Conservation (phyloP, 2,329 filamentous ascomycete genomes). For the Botrytis fragariae region DNA sequence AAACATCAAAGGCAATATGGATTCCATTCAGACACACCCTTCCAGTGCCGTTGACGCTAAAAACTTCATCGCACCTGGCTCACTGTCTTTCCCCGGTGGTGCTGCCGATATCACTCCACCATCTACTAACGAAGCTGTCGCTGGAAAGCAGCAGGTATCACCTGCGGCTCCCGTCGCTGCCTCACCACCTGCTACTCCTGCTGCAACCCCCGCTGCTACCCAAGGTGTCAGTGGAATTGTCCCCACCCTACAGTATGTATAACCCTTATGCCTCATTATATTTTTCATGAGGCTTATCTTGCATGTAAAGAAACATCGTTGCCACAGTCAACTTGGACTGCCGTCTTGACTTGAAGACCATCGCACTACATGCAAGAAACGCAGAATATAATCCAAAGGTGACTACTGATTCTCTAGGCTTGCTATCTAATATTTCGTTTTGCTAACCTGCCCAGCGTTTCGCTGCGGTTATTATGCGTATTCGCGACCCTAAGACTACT, state of each 20-base stretch:
- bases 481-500: slow-evolving; percentile 97
- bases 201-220: slow-evolving; percentile 81
- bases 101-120: slow-evolving; percentile 81
- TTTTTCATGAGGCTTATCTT: slow-evolving; percentile 52
- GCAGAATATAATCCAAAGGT: slow-evolving; percentile 99
- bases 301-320: slow-evolving; percentile 84
- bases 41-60: slow-evolving; percentile 89
- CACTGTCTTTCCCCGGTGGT: slow-evolving; percentile 86
- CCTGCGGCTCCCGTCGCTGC: slow-evolving; percentile 63
- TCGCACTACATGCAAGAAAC: slow-evolving; percentile 95
- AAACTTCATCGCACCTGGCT: slow-evolving; percentile 89
- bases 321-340: slow-evolving; percentile 98
- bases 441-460: slow-evolving; percentile 70
- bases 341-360: slow-evolving; percentile 96
- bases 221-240: slow-evolving; percentile 83
- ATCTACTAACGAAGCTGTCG: slow-evolving; percentile 61
- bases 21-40: slow-evolving; percentile 87
- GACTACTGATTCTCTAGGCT: slow-evolving; percentile 48
- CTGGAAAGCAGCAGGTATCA: slow-evolving; percentile 54
- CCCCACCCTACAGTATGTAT: slow-evolving; percentile 95
- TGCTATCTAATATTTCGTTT: slow-evolving; percentile 45
- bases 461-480: slow-evolving; percentile 98
- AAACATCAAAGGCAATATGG: slow-evolving; percentile 56
- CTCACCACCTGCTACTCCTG: slow-evolving; percentile 86
- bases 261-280: slow-evolving; percentile 39